Conservation (phyloP, 2,329 filamentous ascomycete species). For the Phyllosticta capitalensis region DNA sequence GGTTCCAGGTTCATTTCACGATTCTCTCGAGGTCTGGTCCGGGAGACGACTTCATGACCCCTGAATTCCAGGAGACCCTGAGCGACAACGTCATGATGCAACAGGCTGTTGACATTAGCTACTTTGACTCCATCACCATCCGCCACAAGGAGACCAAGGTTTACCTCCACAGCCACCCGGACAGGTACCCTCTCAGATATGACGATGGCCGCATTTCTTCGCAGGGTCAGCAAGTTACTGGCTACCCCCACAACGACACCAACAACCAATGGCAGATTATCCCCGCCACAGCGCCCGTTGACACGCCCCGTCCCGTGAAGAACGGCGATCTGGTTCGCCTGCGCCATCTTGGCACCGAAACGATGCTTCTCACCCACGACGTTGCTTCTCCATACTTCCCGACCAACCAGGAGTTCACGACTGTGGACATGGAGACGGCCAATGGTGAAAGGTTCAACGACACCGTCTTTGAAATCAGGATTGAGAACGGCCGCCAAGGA, state of each 20-base stretch:
- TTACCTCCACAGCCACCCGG: conserved; percentile 87
- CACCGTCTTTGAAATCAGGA: conserved; percentile 83
- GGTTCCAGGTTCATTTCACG: conserved; percentile 98
- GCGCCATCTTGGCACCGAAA: conserved; percentile 77
- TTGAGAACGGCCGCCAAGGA: conserved; percentile 72
- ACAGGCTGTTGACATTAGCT: conserved; percentile 77
- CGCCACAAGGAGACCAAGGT: conserved; percentile 96
- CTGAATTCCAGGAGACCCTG: conserved; percentile 94
- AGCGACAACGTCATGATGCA: conserved; percentile 90
- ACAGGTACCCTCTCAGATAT: conserved; percentile 85
- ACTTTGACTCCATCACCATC: conserved; percentile 79
- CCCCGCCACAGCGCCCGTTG: conserved; percentile 48
- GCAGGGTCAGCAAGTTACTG: conserved; percentile 93
- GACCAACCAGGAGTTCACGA: conserved; percentile 98
- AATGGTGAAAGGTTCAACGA: conserved; percentile 70
- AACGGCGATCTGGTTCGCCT: conserved; percentile 82
- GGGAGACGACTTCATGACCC: conserved; percentile 97
- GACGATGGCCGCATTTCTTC: conserved; percentile 96
- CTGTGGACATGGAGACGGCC: conserved; percentile 62
- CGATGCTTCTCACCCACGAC: conserved; percentile 83
- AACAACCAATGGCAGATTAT: conserved; percentile 98
- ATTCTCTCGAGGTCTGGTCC: conserved; percentile 82
- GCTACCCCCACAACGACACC: conserved; percentile 95
- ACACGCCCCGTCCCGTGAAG: conserved; percentile 56
- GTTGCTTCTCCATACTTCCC: conserved; percentile 93